Evolutionary conservation across 345 rosid genomes (phyloP).

Genomic region (Boechera stricta): DNA sequence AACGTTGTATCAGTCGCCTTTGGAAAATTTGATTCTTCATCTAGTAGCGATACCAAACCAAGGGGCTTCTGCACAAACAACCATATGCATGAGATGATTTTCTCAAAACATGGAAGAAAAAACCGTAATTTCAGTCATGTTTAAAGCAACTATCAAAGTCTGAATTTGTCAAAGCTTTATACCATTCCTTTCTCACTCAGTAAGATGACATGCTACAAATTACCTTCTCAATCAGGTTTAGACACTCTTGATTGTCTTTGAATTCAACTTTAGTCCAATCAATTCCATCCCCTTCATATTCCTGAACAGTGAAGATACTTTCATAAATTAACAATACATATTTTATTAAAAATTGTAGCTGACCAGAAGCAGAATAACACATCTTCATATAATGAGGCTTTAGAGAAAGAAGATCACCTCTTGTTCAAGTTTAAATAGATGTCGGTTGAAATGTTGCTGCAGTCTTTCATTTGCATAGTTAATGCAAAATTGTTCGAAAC

Average conservation of each 20-base stretch:
- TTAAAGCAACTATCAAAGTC: background rate
- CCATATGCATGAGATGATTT: slow-evolving; percentile 10
- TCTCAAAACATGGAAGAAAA: background rate
- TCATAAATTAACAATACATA: slow-evolving; percentile 2
- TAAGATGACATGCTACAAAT: background rate
- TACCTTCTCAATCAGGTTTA: slow-evolving; percentile 91
- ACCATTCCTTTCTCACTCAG: slow-evolving; percentile 1
- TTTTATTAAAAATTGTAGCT: background rate
- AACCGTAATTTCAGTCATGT: background rate
- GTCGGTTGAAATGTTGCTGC: slow-evolving; percentile 91
- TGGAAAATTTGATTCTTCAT: slow-evolving; percentile 87
- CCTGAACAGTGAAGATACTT: slow-evolving; percentile 51
- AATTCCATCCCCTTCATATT: slow-evolving; percentile 82
- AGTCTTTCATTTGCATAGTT: slow-evolving; percentile 96
- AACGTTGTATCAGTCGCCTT: slow-evolving; percentile 82
- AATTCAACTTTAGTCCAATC: slow-evolving; percentile 89
- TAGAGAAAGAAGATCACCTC: slow-evolving; percentile 59
- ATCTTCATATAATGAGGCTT: background rate
- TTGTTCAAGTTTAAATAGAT: slow-evolving; percentile 85
- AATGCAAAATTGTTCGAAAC: slow-evolving; percentile 95
- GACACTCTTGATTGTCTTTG: slow-evolving; percentile 86
- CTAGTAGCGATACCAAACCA: slow-evolving; percentile 81
- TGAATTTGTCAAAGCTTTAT: background rate
- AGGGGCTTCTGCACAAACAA: slow-evolving; percentile 72
- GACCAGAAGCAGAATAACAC: background rate